Evolutionary conservation across 169 alveolate genomes (phyloP), one percentile per base, ranked within the genome.

Genomic region (Plasmodium malariae): DNA sequence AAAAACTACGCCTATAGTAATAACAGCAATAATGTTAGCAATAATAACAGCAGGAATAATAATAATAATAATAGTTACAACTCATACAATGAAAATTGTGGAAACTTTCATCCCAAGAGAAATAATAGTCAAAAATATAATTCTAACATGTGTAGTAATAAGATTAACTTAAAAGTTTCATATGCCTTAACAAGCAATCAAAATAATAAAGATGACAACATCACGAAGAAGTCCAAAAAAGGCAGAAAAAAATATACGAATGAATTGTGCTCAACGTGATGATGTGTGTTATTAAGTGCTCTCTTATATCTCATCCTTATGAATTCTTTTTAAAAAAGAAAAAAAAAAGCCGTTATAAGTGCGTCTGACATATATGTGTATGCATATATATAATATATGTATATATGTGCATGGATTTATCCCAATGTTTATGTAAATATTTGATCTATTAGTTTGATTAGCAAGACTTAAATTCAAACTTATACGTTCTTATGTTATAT

Each of bases 151-250:
- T 67, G 54, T 37, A 28, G n/a, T 28, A 67, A 40, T 28, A 67
- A 67, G 74, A 67, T 34, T 19, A 67, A 32, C n/a, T 19, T 40
- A 36, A 67, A 67, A 67, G 9, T 17, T 9, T 4, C 54, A 12
- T 37, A 67, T 36, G n/a, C n/a, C n/a, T 6, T 19, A 4, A n/a
- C 54, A 67, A 67, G 21, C 36, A 67, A 37, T 37, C 30, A 37
- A 67, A 67, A 36, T 17, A 37, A 17, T 17, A 40, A 9, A 67
- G 74, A 67, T 17, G 36, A 32, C 14, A 19, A 67, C n/a, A 19
- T 36, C n/a, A 67, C n/a, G 57, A 67, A 67, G 17, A 32, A 17
- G 19, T 2, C 60, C 7, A 67, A 37, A 67, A 67, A 67, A n/a
- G 11, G 9, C 5, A 67, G n/a, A 11, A 67, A 67, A 21, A 67